Base-by-base conservation (phyloP, 805 yeast species). In the Suhomyces sp. region DNA sequence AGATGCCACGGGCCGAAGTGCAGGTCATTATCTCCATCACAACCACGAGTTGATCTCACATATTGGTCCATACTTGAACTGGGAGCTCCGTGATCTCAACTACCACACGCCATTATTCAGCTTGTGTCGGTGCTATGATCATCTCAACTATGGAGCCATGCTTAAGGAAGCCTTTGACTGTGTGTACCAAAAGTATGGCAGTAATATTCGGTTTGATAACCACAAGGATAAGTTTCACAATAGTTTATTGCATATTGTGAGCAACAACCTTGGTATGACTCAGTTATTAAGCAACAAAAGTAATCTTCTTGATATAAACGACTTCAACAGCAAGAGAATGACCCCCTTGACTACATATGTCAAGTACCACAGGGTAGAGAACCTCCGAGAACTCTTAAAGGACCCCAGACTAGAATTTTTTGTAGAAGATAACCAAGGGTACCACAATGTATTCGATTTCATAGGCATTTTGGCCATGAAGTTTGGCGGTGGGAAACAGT, bases 81-180 rank as follows among this genome's bases (percentile, higher is more conserved):
- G 97, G 97, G 76, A 73, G 6, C 64, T 69, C 12, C 79, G 78
- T 49, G 97, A 92, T 63, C 56, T 61, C 10, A 82, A 80, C 54
- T 82, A 85, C 0, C 89, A 88, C 59, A 89, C 97, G 0, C 96
- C 97, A 0, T 70, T 93, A 8, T 83, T 87, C 67, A 79, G 90
- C 2, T 69, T 89, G 2, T 84, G 90, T 57, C 71, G 97, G 51
- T 83, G 91, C 57, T 92, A 92, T 67, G 97, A 91, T 65, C 91
- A 88, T 57, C 71, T 81, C 0, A 68, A 83, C 33, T 92, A 91
- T 65, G 64, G 73, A 2, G 62, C 62, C 3, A 62, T 89, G 59
- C 69, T 89, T 5, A 47, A 58, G 15, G 67, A 63, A 10, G 82
- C 84, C 0, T 76, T 87, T 50, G 56, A 63, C 1, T 69, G 76